Evolutionary conservation across 2,329 filamentous ascomycete genomes (phyloP).

Genomic region (Alternaria arborescens): DNA sequence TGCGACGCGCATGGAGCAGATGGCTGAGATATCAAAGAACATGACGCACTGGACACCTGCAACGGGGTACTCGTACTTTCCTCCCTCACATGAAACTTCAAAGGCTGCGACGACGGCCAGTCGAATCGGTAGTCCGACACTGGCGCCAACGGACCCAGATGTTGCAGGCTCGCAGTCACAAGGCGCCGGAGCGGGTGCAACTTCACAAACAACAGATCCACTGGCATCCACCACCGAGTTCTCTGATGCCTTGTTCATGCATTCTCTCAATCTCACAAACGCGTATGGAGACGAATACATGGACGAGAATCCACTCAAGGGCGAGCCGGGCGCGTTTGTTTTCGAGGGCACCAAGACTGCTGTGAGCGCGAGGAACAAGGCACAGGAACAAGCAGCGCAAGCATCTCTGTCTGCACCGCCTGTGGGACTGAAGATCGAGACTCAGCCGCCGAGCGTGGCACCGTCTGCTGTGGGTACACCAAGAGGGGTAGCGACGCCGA

Average conservation of each 20-base stretch:
- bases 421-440: constrained; percentile 27
- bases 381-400: constrained; percentile 41
- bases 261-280: constrained; percentile 61
- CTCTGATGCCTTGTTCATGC: constrained; percentile 48
- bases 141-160: constrained; percentile 38
- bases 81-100: constrained; percentile 55
- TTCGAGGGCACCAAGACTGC: constrained; percentile 58
- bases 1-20: constrained; percentile 63
- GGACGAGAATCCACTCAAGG: constrained; percentile 69
- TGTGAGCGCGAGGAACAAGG: constrained; percentile 53
- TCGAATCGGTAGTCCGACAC: constrained; percentile 43
- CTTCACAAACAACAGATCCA: constrained; percentile 21
- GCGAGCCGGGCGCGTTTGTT: constrained; percentile 70
- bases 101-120: constrained; percentile 39
- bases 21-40: constrained; percentile 62
- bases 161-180: constrained; percentile 32
- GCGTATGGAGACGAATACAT: constrained; percentile 68
- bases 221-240: constrained; percentile 34
- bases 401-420: constrained; percentile 24
- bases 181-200: constrained; percentile 23
- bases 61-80: constrained; percentile 67
- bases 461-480: constrained; percentile 44
- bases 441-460: constrained; percentile 32
- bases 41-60: constrained; percentile 67
- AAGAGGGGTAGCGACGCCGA: constrained; percentile 31